A percentile compares a stretch with the other conserved stretches of the same genome.
Conservation (phyloP, 768 basidiomycete species). For the Xerocomellus amylosporus region DNA sequence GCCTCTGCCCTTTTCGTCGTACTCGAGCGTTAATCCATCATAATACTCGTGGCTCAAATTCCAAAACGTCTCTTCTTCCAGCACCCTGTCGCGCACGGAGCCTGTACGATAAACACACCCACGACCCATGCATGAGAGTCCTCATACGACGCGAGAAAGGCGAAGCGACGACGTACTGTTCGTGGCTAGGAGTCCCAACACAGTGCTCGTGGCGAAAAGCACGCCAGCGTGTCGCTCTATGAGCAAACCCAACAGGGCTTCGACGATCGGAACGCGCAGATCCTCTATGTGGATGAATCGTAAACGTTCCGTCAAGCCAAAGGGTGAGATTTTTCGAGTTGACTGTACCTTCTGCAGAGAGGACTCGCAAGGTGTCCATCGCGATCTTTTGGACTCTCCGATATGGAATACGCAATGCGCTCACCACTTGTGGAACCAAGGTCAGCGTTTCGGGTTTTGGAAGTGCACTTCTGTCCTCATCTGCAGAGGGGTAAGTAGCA, state of each 20-base stretch:
- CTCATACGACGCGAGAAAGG: not conserved
- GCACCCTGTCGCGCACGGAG: constrained; percentile 15
- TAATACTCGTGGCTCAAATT: constrained; percentile 21
- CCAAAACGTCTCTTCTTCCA: constrained; percentile 14
- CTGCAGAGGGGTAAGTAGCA: not conserved
- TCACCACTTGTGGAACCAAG: constrained; percentile 15
- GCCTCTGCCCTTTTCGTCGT: constrained; percentile 12
- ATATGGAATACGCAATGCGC: constrained; percentile 14
- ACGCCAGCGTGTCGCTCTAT: constrained; percentile 15
- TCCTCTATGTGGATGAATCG: constrained; percentile 5
- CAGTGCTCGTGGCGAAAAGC: constrained; percentile 12
- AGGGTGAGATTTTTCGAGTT: not conserved
- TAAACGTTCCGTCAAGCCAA: not conserved
- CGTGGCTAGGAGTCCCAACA: constrained; percentile 11
- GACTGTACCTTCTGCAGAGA: constrained; percentile 16
- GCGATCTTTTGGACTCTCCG: constrained; percentile 18
- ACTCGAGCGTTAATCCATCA: constrained; percentile 12
- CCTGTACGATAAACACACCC: not conserved
- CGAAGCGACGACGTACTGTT: constrained; percentile 12
- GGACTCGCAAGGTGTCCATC: constrained; percentile 7
- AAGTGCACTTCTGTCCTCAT: constrained; percentile 1
- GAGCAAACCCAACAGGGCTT: constrained; percentile 15
- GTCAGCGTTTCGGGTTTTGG: not conserved
- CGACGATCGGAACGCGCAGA: constrained; percentile 9
- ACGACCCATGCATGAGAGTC: not conserved